These are phyloP conservation scores for Melocanna baccifera DNA, from an alignment of 176 grass and related monocot genomes.

Conservation along the genomic window DNA sequence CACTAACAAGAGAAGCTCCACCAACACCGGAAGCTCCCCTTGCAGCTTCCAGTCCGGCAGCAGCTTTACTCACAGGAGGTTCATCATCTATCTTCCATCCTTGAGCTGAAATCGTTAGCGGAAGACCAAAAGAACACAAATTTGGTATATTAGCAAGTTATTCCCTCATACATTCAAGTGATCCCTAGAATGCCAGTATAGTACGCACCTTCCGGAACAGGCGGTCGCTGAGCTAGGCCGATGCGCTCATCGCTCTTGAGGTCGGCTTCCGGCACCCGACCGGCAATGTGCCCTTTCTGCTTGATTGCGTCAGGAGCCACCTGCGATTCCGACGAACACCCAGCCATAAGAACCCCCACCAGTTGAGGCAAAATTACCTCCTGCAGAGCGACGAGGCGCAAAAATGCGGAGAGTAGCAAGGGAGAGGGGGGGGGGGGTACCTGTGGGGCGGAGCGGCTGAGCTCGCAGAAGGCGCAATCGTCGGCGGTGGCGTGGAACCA, in stretches of 20 bases:
- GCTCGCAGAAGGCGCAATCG: conserved; percentile 50
- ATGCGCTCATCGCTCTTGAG: background rate
- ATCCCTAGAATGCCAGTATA: background rate
- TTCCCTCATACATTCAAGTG: background rate
- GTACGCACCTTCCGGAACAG: conserved; percentile 35
- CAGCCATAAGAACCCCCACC: conserved; percentile 10
- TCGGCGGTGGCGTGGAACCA: conserved; percentile 46
- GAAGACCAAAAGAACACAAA: background rate
- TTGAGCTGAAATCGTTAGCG: conserved; percentile 21
- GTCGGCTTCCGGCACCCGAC: background rate
- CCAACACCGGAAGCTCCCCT: background rate
- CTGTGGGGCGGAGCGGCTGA: conserved; percentile 32
- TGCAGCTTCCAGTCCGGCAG: background rate
- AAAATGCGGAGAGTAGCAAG: conserved; percentile 24
- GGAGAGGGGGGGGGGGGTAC: background rate
- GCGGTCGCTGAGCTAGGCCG: background rate
- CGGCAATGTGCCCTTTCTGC: conserved; percentile 32
- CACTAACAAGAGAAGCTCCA: background rate
- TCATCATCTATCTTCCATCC: background rate
- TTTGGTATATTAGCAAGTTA: background rate
- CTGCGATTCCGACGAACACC: conserved; percentile 22
- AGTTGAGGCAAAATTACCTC: background rate
- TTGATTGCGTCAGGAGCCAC: conserved; percentile 30
- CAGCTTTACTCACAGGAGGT: background rate
- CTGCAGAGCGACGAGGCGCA: background rate